Evolutionary conservation across 2,329 filamentous ascomycete genomes (phyloP), one percentile per base, ranked within the genome.

Genomic region (Fusarium marasasianum): DNA sequence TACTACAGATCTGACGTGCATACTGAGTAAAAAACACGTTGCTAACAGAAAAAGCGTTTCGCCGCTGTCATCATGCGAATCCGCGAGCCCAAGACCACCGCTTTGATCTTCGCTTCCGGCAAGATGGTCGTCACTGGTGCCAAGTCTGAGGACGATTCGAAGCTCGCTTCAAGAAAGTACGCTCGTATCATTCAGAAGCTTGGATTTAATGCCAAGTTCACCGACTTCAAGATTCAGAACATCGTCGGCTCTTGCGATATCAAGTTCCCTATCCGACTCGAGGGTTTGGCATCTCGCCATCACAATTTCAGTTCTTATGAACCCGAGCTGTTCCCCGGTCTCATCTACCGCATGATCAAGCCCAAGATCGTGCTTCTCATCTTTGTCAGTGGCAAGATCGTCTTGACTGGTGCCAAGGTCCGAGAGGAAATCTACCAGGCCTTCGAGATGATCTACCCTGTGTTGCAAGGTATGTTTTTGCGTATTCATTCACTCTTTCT

Each of bases 301-400:
- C 96, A 98, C 89, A 98, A 98, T 87, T 99, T 98, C 91, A 97
- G 94, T 85, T 98, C 95, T 66, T 99, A 99, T 84, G 96, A 99
- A 85, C 96, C 96, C 77, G 96, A 99, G 83, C 85, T 99, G 83
- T 99, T 98, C 90, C 96, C 96, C 80, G 96, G 96, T 91, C 92
- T 99, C 59, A 99, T 99, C 86, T 99, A 99, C 86, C 95, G 96
- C 83, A 99, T 99, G 96, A 98, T 98, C 89, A 98, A 98, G 89
- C 96, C 96, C 26, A 98, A 98, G 91, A 98, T 98, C 77, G 96
- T 98, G 61, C 91, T 98, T 33, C 87, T 98, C 81, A 98, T 99
- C 84, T 98, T 98, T 87, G 96, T 98, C 80, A 96, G 93, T 80
- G 96, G 96, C 81, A 98, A 98, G 90, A 98, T 98, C 72, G 96